Evolutionary conservation across 306 rosid species (phyloP), one percentile per base, ranked within the genome.

Genomic region (Cucurbita pepo): DNA sequence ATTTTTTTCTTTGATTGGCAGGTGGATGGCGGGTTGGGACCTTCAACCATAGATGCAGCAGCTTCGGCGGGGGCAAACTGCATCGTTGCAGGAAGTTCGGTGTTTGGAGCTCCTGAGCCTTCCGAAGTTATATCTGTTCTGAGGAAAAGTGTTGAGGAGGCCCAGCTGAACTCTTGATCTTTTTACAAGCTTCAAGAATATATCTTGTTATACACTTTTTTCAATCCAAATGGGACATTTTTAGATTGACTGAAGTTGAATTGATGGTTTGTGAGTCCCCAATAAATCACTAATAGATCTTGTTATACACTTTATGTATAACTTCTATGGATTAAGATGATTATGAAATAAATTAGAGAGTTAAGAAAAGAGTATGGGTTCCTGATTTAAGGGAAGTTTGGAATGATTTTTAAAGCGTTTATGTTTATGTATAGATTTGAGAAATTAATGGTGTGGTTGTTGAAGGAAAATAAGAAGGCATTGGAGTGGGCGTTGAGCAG

Each of bases 11-110:
- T 75, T 76, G 40, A 38, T 81, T 82, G 70, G 21, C 92, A 94
- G 99, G 97, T 94, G 64, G 99, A 94, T 74, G 99, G 99, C 54
- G 97, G 97, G 30, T 81, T 94, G 79, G 99, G 99, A 63, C 95
- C 97, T 83, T 94, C 99, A 65, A 94, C 97, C 64, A 87, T 94
- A 36, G 86, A 84, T 8, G 19, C 14, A 11, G 97, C 99, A 8
- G 95, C 97, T 62, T 76, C 88, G 16, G 96, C 97, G 0, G 97
- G 97, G 67, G 97, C 97, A 44, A 91, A 94, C 76, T 94, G 97
- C 83, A 91, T 94, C 61, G 99, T 94, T 53, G 97, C 97, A 16
- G 97, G 99, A 79, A 94, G 96, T 79, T 94, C 99, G 12, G 97
- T 94, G 77, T 91, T 94, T 72, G 96, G 99, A 79, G 92, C 95